Base-by-base conservation (phyloP, 2,329 filamentous ascomycete genomes). In the Fusarium zealandicum region DNA sequence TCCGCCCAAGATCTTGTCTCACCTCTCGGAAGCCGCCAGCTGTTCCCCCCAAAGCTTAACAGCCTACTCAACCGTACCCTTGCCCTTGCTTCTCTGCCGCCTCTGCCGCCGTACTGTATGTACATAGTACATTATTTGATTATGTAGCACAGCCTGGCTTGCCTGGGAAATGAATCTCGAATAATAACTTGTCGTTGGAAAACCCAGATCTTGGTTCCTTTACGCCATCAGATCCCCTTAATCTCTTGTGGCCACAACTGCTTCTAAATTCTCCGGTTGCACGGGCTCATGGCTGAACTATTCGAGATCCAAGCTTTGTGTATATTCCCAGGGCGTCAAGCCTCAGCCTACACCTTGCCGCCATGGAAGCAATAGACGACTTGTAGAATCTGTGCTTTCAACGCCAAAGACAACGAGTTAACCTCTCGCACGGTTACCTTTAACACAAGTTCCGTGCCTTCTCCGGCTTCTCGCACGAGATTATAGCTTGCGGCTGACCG, bases 11-110 rank as follows among this genome's bases (percentile, higher is more conserved):
- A n/a, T 6, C 20, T 4, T 20, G 20, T 20, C 20, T n/a, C n/a
- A n/a, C n/a, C n/a, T n/a, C 35, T 13, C 44, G 44, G 44, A 47
- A 47, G 25, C 16, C 30, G 17, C 13, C 44, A 20, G 11, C 36
- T 27, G 35, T 32, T 37, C 16, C 44, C 44, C 44, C 11, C 44
- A 47, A 47, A 47, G 35, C 44, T 47, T 47, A 39, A 30, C 30
- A 28, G 18, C 41, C 30, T 33, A 18, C n/a, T n/a, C n/a, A n/a
- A n/a, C n/a, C n/a, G n/a, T n/a, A n/a, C n/a, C n/a, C n/a, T n/a
- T n/a, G n/a, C n/a, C n/a, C n/a, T n/a, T n/a, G n/a, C n/a, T n/a
- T n/a, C n/a, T n/a, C n/a, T n/a, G n/a, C n/a, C n/a, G n/a, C n/a
- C n/a, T n/a, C n/a, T n/a, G n/a, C n/a, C n/a, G n/a, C n/a, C n/a